These are phyloP conservation scores for Emmonsia crescens DNA, from an alignment of 2,329 filamentous ascomycete genomes.

Conservation along the genomic window DNA sequence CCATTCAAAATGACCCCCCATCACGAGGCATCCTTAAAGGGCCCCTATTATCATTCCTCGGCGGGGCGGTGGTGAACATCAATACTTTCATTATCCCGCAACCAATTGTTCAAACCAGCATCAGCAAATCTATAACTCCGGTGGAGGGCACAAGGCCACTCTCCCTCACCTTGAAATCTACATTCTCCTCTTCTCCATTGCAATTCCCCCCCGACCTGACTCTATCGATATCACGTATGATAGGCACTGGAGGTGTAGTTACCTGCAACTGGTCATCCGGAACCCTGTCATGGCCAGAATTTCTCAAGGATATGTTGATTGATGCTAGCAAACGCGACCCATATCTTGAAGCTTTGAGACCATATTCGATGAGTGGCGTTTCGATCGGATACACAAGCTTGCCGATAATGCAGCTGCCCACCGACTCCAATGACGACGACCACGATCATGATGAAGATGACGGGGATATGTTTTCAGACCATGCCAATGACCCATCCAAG, in stretches of 20 bases:
- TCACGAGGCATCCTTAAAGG: conserved; percentile 15
- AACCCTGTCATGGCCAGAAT: conserved; percentile 24
- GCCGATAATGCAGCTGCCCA: neutral
- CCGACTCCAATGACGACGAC: neutral
- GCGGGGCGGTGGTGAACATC: conserved; percentile 21
- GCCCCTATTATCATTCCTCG: conserved; percentile 21
- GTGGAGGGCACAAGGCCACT: conserved; percentile 26
- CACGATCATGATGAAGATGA: conserved; percentile 19
- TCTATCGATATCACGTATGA: conserved; percentile 22
- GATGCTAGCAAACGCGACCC: neutral
- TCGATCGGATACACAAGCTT: neutral
- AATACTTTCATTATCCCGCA: conserved; percentile 23
- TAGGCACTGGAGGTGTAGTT: conserved; percentile 22
- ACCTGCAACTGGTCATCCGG: conserved; percentile 30
- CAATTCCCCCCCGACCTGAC: conserved; percentile 22
- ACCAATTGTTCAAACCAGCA: conserved; percentile 19
- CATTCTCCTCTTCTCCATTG: conserved; percentile 20
- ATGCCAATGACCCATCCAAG: conserved; percentile 12
- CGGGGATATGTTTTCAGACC: conserved; percentile 12
- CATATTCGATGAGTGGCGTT: conserved; percentile 1
- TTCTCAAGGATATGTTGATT: conserved; percentile 16
- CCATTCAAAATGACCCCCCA: conserved; percentile 19
- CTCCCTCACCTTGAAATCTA: conserved; percentile 20
- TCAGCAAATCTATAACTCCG: conserved; percentile 23
- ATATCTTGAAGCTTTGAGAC: neutral